These are phyloP conservation scores for Citrullus mucosospermus DNA, from an alignment of 306 rosid species.

Conservation along the genomic window DNA sequence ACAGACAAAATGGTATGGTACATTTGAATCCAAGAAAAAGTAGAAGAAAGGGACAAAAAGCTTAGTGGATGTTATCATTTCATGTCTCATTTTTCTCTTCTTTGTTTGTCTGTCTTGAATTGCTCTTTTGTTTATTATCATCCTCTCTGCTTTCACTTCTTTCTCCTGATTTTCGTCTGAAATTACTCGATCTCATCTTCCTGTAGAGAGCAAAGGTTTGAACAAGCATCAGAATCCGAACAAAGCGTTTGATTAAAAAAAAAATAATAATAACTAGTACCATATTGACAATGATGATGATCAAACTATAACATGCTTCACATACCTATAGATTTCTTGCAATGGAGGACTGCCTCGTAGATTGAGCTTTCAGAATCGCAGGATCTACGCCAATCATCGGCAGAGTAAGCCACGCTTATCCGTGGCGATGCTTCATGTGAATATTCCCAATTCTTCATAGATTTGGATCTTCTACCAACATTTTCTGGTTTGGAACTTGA, in stretches of 20 bases:
- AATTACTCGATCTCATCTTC: background rate
- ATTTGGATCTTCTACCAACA: conserved; percentile 32
- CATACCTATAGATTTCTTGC: conserved; percentile 13
- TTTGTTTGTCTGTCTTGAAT: background rate
- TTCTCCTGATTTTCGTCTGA: background rate
- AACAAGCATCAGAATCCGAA: background rate
- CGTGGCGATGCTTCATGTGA: conserved; percentile 59
- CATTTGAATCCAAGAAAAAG: conserved; percentile 8
- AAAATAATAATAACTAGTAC: background rate
- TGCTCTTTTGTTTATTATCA: background rate
- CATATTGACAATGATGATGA: background rate
- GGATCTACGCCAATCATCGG: conserved; percentile 10
- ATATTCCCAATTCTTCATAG: conserved; percentile 41
- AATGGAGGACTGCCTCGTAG: conserved; percentile 14
- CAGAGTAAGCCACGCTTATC: conserved; percentile 21
- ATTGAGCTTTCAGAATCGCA: conserved; percentile 12
- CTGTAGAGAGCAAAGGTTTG: background rate
- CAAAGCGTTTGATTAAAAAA: too few species aligned
- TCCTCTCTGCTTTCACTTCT: conserved; percentile 3
- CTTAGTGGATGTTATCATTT: conserved; percentile 1
- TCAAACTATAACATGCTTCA: background rate
- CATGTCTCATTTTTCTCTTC: background rate
- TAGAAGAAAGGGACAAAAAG: conserved; percentile 5
- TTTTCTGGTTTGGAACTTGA: conserved; percentile 35
- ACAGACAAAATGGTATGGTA: background rate